These are phyloP conservation scores for Phytophthora kernoviae DNA, from an alignment of 352 stramenopile genomes.

Conservation along the genomic window DNA sequence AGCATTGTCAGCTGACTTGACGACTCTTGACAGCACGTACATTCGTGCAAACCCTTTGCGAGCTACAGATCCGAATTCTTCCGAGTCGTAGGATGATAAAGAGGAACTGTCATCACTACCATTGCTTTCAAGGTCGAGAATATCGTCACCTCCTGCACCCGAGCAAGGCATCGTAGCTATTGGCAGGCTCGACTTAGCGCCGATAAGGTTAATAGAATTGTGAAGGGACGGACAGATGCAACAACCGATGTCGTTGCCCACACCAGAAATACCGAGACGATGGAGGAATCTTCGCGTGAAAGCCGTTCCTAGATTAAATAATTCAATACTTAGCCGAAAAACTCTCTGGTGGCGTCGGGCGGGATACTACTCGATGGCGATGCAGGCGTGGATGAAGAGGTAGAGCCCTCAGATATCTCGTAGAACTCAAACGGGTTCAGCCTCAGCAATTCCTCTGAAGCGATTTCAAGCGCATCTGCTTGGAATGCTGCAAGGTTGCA, in stretches of 20 bases:
- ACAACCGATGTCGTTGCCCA: background rate
- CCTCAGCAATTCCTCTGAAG: slow-evolving; percentile 24
- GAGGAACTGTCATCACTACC: slow-evolving; percentile 28
- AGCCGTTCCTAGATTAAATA: background rate
- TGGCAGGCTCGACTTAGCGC: background rate
- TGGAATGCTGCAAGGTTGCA: slow-evolving; percentile 27
- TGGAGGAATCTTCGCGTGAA: background rate
- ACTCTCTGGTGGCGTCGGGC: slow-evolving; percentile 27
- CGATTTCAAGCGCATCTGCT: slow-evolving; percentile 27
- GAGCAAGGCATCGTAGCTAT: slow-evolving; percentile 14
- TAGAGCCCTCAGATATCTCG: slow-evolving; percentile 17
- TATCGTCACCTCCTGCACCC: slow-evolving; percentile 22
- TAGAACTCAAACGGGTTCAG: slow-evolving; percentile 30
- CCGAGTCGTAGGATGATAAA: slow-evolving; percentile 62
- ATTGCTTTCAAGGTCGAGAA: slow-evolving; percentile 15
- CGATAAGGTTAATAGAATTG: background rate
- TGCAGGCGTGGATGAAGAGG: slow-evolving; percentile 15
- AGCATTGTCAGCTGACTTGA: background rate
- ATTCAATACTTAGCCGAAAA: slow-evolving; percentile 24
- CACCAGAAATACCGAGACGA: background rate
- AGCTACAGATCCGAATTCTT: slow-evolving; percentile 54
- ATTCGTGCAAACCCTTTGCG: slow-evolving; percentile 66
- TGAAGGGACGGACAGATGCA: background rate
- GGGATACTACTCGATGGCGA: slow-evolving; percentile 28
- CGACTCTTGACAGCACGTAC: slow-evolving; percentile 52